These are phyloP conservation scores for Scalesia atractyloides DNA, from an alignment of 129 eudicot genomes.

Conservation along the genomic window DNA sequence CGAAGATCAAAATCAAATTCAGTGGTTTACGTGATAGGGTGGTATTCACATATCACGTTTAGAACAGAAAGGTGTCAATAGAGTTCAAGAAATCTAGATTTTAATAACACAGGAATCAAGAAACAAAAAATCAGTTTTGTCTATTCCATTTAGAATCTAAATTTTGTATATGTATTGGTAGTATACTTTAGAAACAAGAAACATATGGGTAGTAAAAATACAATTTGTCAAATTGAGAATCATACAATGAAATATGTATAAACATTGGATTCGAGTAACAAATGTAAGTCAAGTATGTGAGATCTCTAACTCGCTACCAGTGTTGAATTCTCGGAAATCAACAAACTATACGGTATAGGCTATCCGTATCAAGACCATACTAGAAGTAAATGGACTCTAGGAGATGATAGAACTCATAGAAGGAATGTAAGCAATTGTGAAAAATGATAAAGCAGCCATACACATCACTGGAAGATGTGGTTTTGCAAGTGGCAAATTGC, in stretches of 20 bases:
- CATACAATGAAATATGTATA: no score
- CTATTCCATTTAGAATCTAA: neutral
- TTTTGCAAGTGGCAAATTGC: neutral
- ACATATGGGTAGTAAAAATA: neutral
- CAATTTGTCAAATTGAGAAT: neutral
- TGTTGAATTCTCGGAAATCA: neutral
- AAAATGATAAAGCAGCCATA: neutral
- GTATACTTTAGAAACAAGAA: neutral
- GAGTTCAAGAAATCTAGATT: neutral
- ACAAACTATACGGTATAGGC: neutral
- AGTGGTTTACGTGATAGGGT: neutral
- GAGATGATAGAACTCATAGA: neutral
- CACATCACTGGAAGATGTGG: neutral
- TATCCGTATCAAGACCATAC: neutral
- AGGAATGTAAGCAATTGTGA: neutral
- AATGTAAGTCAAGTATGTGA: no score
- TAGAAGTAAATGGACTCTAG: neutral
- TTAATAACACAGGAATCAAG: neutral
- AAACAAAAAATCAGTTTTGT: neutral
- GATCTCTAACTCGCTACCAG: no score
- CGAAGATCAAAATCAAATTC: no score
- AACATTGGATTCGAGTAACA: no score
- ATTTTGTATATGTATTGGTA: neutral
- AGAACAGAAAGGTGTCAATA: neutral
- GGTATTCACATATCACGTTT: neutral